These are phyloP conservation scores for Geum urbanum DNA, from an alignment of 306 rosid species.

Conservation along the genomic window DNA sequence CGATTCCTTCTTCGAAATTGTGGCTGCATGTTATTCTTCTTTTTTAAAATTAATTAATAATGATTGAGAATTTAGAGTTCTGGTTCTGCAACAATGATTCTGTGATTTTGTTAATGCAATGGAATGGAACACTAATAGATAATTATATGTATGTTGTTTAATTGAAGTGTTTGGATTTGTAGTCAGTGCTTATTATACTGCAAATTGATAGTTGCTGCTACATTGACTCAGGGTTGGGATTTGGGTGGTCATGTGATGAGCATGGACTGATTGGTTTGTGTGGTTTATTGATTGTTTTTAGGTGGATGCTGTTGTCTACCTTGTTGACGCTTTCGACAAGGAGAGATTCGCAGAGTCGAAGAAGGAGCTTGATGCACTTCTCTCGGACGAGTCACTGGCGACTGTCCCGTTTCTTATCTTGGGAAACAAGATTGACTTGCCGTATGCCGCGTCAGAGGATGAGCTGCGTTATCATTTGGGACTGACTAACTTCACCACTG, in stretches of 20 bases:
- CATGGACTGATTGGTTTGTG: background rate
- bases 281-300: slow-evolving; percentile 19
- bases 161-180: background rate
- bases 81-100: background rate
- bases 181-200: background rate
- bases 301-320: slow-evolving; percentile 80
- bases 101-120: background rate
- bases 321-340: slow-evolving; percentile 74
- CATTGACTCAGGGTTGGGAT: background rate
- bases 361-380: slow-evolving; percentile 75
- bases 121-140: background rate
- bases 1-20: background rate
- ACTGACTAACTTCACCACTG: slow-evolving; percentile 67
- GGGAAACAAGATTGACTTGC: slow-evolving; percentile 81
- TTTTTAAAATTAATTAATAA: background rate
- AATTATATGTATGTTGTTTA: background rate
- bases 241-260: background rate
- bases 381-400: slow-evolving; percentile 59
- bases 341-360: slow-evolving; percentile 69
- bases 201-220: background rate
- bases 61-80: background rate
- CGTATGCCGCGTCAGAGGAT: slow-evolving; percentile 77
- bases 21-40: background rate
- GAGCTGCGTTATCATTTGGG: slow-evolving; percentile 63
- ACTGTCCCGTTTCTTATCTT: slow-evolving; percentile 68